phyloP scores from a whole-genome alignment of 2,329 filamentous ascomycete genomes.

The Colletotrichum gigasporum region DNA sequence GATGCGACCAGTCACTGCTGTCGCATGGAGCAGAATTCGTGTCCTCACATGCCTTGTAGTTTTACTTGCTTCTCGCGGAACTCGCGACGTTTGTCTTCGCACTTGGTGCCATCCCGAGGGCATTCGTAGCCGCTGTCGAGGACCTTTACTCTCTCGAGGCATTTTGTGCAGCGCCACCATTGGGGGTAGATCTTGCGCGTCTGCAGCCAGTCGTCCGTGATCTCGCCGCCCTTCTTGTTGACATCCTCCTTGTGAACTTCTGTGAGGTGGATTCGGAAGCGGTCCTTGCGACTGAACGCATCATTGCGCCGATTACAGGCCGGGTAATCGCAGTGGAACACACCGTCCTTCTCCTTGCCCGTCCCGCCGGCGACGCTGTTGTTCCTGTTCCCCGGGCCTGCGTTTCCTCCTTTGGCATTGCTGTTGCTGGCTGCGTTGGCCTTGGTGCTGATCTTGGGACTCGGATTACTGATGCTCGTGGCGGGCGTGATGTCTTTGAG shows the following conservation, averaged over 20 bases:
- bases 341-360: slow-evolving; percentile 49
- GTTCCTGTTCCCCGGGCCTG: slow-evolving; percentile 11
- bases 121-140: slow-evolving; percentile 55
- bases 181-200: slow-evolving; percentile 47
- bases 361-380: slow-evolving; percentile 14
- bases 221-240: slow-evolving; percentile 51
- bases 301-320: slow-evolving; percentile 54
- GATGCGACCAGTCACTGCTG: background rate
- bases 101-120: slow-evolving; percentile 35
- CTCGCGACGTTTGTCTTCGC: slow-evolving; percentile 32
- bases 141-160: slow-evolving; percentile 56
- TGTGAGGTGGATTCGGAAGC: slow-evolving; percentile 65
- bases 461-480: slow-evolving; percentile 24
- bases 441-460: slow-evolving; percentile 25
- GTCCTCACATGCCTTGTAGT: background rate
- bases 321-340: slow-evolving; percentile 59
- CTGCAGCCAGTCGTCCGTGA: slow-evolving; percentile 48
- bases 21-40: background rate
- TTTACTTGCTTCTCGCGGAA: slow-evolving; percentile 32
- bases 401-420: slow-evolving; percentile 6
- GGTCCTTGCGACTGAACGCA: slow-evolving; percentile 64
- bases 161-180: slow-evolving; percentile 67
- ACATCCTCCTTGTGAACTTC: slow-evolving; percentile 66
- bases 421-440: background rate
- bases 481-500: slow-evolving; percentile 28